A percentile compares a stretch with the other conserved stretches of the same genome.
Conservation (phyloP, 805 yeast species). For the Lipomyces lipofer region DNA sequence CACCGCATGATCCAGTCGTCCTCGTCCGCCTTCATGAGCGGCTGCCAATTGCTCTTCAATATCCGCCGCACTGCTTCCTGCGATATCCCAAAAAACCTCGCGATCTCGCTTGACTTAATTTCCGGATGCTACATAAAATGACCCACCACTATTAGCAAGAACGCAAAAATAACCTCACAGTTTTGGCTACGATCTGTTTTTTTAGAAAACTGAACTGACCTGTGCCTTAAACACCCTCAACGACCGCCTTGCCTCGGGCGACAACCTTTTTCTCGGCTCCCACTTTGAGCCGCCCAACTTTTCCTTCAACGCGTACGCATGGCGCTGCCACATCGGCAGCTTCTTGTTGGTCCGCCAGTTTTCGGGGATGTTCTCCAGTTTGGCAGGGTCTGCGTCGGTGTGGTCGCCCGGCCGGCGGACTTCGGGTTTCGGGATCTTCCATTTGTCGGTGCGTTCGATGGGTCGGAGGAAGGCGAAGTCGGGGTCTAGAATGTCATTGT, state of each 20-base stretch:
- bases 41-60: slow-evolving; percentile 73
- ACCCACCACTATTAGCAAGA: not conserved
- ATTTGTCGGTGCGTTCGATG: too few species aligned
- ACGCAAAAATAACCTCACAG: not conserved
- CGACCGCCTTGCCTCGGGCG: slow-evolving; percentile 67
- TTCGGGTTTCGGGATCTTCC: slow-evolving; percentile 11
- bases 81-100: slow-evolving; percentile 64
- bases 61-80: slow-evolving; percentile 84
- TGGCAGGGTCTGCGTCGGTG: not conserved
- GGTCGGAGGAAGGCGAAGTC: too few species aligned
- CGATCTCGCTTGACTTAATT: slow-evolving; percentile 58
- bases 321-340: slow-evolving; percentile 69
- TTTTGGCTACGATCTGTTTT: too few species aligned
- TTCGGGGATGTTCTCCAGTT: slow-evolving; percentile 40
- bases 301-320: slow-evolving; percentile 61
- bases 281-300: slow-evolving; percentile 61
- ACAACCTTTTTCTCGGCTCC: slow-evolving; percentile 66
- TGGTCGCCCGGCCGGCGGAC: slow-evolving; percentile 11
- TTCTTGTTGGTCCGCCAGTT: slow-evolving; percentile 47
- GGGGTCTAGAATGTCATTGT: too few species aligned
- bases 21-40: slow-evolving; percentile 54
- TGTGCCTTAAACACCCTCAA: slow-evolving; percentile 56
- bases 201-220: slow-evolving; percentile 30
- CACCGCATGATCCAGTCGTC: slow-evolving; percentile 51
- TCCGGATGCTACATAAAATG: slow-evolving; percentile 49